phyloP scores from a whole-genome alignment of 2,329 filamentous ascomycete species.

The Claviceps maximensis region DNA sequence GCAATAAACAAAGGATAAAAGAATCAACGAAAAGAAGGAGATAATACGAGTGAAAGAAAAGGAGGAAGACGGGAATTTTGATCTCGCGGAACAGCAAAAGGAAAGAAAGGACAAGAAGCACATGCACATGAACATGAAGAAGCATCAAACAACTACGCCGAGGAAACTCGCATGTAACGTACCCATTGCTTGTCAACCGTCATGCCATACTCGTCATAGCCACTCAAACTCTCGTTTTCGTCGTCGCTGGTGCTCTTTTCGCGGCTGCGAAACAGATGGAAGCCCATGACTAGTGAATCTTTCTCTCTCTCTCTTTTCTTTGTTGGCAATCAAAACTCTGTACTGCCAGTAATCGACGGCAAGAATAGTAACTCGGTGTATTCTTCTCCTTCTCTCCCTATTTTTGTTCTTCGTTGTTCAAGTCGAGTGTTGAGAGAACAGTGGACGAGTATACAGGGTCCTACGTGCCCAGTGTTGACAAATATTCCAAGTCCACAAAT shows the following conservation, averaged over 20 bases:
- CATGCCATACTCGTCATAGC: neutral
- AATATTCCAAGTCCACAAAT: no score
- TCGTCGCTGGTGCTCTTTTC: neutral
- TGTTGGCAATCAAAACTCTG: no score
- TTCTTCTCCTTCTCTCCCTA: no score
- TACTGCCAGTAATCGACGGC: no score
- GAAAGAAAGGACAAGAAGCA: neutral
- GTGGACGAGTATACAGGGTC: no score
- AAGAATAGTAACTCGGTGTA: no score
- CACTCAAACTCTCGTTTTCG: constrained; percentile 10
- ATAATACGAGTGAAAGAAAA: neutral
- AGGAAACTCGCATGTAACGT: no score
- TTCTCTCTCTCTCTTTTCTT: neutral
- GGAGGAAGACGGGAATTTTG: neutral
- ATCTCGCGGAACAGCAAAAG: neutral
- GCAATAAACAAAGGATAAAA: no score
- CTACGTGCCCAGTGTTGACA: no score
- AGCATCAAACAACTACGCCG: no score
- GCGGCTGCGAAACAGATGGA: neutral
- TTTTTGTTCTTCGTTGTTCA: neutral
- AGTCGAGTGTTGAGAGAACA: no score
- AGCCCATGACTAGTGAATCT: neutral
- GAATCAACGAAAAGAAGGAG: neutral
- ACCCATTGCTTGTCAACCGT: constrained; percentile 37
- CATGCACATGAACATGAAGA: neutral